Evolutionary conservation across 805 yeast genomes (phyloP).

Genomic region (Saturnispora kantuleensis): DNA sequence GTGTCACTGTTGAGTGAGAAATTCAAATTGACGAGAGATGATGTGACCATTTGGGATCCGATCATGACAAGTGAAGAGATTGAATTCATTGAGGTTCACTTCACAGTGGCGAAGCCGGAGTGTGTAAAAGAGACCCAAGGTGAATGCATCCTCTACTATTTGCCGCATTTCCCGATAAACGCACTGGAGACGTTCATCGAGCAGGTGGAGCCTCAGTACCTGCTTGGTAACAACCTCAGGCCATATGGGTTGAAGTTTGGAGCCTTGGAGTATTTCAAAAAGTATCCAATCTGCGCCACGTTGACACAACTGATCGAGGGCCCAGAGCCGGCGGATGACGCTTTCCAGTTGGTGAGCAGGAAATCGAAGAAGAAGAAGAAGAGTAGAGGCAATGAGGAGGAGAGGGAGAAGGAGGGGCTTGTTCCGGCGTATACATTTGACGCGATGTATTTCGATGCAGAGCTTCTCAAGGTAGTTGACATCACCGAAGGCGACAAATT

Average conservation of each 20-base stretch:
- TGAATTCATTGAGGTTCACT: conserved; percentile 10
- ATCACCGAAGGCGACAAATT: no score
- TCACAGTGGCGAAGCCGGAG: neutral
- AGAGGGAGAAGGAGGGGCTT: neutral
- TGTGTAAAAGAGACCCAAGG: no score
- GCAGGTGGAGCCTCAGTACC: conserved; percentile 15
- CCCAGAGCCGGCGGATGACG: neutral
- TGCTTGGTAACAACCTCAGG: conserved; percentile 26
- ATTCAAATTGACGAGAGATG: conserved; percentile 6
- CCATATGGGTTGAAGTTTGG: conserved; percentile 22
- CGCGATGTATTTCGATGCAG: no score
- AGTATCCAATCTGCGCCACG: conserved; percentile 23
- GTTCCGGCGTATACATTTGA: no score
- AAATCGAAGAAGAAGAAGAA: neutral
- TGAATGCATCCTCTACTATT: conserved; percentile 16
- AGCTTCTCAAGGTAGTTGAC: no score
- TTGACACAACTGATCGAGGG: conserved; percentile 12
- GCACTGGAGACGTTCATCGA: conserved; percentile 21
- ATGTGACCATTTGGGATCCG: conserved; percentile 24
- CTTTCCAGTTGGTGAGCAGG: neutral
- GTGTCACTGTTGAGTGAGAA: conserved; percentile 12
- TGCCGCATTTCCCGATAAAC: conserved; percentile 28
- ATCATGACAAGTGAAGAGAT: conserved; percentile 19
- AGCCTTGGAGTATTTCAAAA: conserved; percentile 18
- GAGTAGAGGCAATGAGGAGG: neutral